Percentiles rank a stretch among this genome's conserved stretches.
These are phyloP conservation scores for Fusarium sp. DNA, from an alignment of 2,329 filamentous ascomycete species.

Conservation along the genomic window DNA sequence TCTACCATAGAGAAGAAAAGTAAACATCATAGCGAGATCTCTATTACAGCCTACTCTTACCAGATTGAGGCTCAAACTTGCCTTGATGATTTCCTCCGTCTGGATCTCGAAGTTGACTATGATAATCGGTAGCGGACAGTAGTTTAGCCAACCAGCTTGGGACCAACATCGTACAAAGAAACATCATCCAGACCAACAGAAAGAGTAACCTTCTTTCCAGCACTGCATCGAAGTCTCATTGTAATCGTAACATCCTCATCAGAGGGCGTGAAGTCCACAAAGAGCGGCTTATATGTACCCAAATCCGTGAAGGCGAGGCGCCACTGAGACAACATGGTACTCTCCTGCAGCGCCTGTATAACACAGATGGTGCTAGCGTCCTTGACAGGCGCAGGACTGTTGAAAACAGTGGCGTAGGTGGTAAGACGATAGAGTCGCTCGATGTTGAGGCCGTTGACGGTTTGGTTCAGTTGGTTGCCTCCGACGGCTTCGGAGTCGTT, in stretches of 20 bases:
- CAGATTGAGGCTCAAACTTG: rapidly evolving
- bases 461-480: slow-evolving; percentile 4
- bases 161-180: background rate
- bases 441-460: background rate
- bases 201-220: background rate
- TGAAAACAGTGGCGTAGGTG: background rate
- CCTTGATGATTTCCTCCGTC: background rate
- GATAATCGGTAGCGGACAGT: rapidly evolving
- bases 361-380: background rate
- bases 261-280: background rate
- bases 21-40: rapidly evolving
- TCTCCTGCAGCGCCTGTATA: background rate
- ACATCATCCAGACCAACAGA: slow-evolving; percentile 2
- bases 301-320: rapidly evolving
- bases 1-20: background rate
- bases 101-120: too few species aligned
- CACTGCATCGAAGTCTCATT: background rate
- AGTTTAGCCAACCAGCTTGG: background rate
- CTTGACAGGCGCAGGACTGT: rapidly evolving
- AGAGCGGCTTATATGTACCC: background rate
- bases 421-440: background rate
- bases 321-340: background rate
- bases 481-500: background rate
- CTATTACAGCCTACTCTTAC: rapidly evolving
- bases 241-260: background rate